Conservation (phyloP, 1,284 basidiomycete species). For the Leccinum pachyderme region DNA sequence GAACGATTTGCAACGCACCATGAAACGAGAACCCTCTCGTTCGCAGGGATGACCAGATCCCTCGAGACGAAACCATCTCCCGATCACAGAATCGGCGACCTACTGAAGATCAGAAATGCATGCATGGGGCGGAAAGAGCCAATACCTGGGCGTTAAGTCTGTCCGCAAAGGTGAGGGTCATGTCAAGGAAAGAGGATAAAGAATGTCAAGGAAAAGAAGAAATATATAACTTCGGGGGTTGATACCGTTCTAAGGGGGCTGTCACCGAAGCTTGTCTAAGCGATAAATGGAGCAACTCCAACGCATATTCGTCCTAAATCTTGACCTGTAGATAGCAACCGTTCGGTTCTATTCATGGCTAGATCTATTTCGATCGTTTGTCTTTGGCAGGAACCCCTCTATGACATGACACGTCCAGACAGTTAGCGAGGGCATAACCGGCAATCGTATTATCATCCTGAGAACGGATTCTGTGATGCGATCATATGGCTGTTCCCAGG, state of each 20-base stretch:
- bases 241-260: background rate
- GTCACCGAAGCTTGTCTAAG: background rate
- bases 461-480: conserved; percentile 13
- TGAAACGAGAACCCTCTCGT: conserved; percentile 74
- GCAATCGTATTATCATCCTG: conserved; percentile 20
- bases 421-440: conserved; percentile 8
- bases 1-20: conserved; percentile 41
- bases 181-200: conserved; percentile 18
- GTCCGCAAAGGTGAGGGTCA: conserved; percentile 41
- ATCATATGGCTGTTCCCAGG: conserved; percentile 19
- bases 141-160: conserved; percentile 42
- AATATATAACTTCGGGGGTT: conserved; percentile 8
- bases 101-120: conserved; percentile 6
- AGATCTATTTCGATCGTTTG: background rate
- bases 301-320: background rate
- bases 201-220: conserved; percentile 13
- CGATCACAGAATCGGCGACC: conserved; percentile 73
- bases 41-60: conserved; percentile 77
- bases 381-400: background rate
- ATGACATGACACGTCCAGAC: conserved; percentile 6
- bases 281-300: background rate
- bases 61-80: conserved; percentile 82
- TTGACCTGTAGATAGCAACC: background rate
- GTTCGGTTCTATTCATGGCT: background rate
- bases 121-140: background rate